Base-by-base conservation (phyloP, 768 basidiomycete species). In the Auricularia auricula-judae region DNA sequence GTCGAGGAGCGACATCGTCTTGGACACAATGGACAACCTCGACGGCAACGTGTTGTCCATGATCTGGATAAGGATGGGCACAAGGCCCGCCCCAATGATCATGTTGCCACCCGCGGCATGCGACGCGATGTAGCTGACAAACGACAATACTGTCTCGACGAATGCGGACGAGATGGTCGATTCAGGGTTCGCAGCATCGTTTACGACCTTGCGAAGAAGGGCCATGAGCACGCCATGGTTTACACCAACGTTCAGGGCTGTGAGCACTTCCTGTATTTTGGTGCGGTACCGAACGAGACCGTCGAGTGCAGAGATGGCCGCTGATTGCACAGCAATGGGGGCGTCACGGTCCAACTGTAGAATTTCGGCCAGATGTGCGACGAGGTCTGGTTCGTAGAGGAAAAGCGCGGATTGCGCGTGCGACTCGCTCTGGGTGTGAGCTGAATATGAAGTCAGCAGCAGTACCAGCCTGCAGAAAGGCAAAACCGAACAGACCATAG, bases 151-250 rank as follows among this genome's bases (percentile, higher is more conserved):
- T 0, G 93, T 87, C 63, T 99, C 97, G 39, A 89, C 81, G 67
- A 91, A 90, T 1, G 87, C 80, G 63, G 89, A 87, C 10, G 87
- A 86, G 36, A 88, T 75, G 29, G 76, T 84, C 36, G 85, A 89
- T 29, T 86, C 81, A 1, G 86, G 79, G 64, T 82, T 82, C 63
- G 82, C 80, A 23, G 93, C 84, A 66, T 93, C 88, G 18, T 80
- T 73, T 18, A 92, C 87, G 29, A 90, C 89, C 75, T 86, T 88
- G 66, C 94, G 84, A 63, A 98, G 81, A 42, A 94, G 79, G 35
- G 89, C 87, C 87, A 98, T 92, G 33, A 99, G 74, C 47, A 93
- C 88, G 12, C 97, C 97, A 71, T 98, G 97, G 70, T 93, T 97
- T 63, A 98, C 93, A 54, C 93, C 93, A 33, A 93, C 95, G 72